A percentile compares a stretch with the other conserved stretches of the same genome.
Conservation (phyloP, 768 basidiomycete species). For the Rhizopogon sp. region DNA sequence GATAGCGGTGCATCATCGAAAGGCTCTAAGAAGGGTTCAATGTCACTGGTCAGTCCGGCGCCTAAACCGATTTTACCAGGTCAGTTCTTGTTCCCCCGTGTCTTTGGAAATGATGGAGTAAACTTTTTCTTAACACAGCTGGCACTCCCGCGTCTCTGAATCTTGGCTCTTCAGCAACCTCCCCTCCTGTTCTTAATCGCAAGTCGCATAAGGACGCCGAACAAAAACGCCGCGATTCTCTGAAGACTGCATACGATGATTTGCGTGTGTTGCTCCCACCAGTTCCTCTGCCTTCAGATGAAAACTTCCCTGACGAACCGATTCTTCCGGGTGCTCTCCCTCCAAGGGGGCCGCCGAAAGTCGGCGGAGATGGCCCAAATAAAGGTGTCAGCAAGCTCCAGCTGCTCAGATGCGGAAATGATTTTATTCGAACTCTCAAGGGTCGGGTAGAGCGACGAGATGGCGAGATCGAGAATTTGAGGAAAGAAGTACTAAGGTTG, state of each 20-base stretch:
- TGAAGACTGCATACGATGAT: slow-evolving; percentile 91
- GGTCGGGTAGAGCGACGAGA: slow-evolving; percentile 77
- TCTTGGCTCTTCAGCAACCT: slow-evolving; percentile 16
- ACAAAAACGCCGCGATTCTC: slow-evolving; percentile 93
- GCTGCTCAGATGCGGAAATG: slow-evolving; percentile 85
- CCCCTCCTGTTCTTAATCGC: slow-evolving; percentile 50
- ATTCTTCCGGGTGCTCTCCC: slow-evolving; percentile 84
- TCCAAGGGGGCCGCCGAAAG: slow-evolving; percentile 83
- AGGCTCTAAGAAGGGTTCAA: slow-evolving; percentile 23
- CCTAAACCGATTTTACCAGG: slow-evolving; percentile 75
- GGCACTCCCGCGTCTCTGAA: slow-evolving; percentile 26
- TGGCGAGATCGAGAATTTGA: slow-evolving; percentile 63
- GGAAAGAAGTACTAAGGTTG: slow-evolving; percentile 62
- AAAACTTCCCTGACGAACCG: slow-evolving; percentile 65
- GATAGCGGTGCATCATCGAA: slow-evolving; percentile 16
- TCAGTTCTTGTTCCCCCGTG: slow-evolving; percentile 21
- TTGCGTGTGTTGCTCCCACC: slow-evolving; percentile 81
- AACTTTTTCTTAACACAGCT: slow-evolving; percentile 18
- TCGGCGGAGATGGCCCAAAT: slow-evolving; percentile 87
- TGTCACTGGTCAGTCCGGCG: slow-evolving; percentile 42
- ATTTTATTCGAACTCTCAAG: slow-evolving; percentile 75
- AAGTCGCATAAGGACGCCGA: slow-evolving; percentile 95
- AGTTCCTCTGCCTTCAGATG: slow-evolving; percentile 77
- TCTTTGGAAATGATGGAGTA: background rate
- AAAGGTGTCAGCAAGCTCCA: slow-evolving; percentile 93